Evolutionary conservation across 768 basidiomycete species (phyloP), one percentile per base, ranked within the genome.

Genomic region (Podaxis sp.): DNA sequence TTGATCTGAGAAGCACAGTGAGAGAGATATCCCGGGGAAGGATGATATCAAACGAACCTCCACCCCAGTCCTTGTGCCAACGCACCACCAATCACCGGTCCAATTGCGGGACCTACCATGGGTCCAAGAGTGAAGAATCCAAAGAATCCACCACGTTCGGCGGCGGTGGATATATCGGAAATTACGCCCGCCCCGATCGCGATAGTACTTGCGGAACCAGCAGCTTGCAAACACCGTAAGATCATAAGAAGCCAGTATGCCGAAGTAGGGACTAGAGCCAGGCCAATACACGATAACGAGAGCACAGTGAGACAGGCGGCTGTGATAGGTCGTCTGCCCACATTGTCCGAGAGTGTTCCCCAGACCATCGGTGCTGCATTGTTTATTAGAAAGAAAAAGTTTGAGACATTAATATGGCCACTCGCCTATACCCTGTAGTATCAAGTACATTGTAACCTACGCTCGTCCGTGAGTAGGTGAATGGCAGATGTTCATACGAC

Each of bases 221-320:
- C 81, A 1, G 90, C 87, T 76, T 94, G 93, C 2, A 94, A 40
- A 63, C 89, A 91, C 24, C 93, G 83, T n/a, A 95, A 79, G 15
- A 94, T 66, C 77, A 94, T 81, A 11, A 94, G 76, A 4, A 92
- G 75, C 91, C 90, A 94, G 70, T 90, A 94, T 3, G 80, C 88
- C 3, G 76, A 76, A 2, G 79, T 79, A 0, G 82, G 81, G 22
- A 79, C 76, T 7, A 82, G 72, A 0, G 82, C 83, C 17, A 84
- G 70, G 13, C 82, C 82, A 75, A 93, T 76, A 68, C 91, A 94
- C 2, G 91, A 84, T 7, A 84, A 59, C 8, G 85, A 75, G 38
- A 93, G 79, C 38, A 92, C 79, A 11, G 84, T 64, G 33, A 94
- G 73, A 67, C 90, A 93, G 2, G 73, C 77, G 40, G 88, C 74